Percentiles rank a stretch among this genome's conserved stretches.
These are phyloP conservation scores for Berberis thunbergii DNA, from an alignment of 164 flowering plant species.

Conservation along the genomic window DNA sequence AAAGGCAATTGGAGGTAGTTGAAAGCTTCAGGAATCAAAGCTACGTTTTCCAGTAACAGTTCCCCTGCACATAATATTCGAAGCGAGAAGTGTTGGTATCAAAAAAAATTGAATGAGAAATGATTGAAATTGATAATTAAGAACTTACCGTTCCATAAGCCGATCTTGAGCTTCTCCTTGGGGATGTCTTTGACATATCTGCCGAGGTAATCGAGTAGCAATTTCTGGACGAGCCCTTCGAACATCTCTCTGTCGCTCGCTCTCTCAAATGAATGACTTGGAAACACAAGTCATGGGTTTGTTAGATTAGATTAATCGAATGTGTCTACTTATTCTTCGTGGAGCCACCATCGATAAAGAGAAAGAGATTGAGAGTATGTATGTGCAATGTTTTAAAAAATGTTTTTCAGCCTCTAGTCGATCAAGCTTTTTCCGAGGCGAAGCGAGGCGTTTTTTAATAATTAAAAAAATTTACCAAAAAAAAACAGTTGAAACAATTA, in stretches of 20 bases:
- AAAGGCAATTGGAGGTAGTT: conserved; percentile 86
- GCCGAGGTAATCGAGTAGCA: conserved; percentile 65
- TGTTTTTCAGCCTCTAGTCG: too few species aligned
- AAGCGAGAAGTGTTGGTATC: background rate
- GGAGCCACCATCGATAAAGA: too few species aligned
- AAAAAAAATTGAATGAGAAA: background rate
- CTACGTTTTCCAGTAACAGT: conserved; percentile 69
- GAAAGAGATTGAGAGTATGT: too few species aligned
- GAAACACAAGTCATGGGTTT: too few species aligned
- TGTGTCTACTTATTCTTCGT: too few species aligned
- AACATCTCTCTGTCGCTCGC: conserved; percentile 27
- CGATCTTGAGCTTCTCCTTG: conserved; percentile 77
- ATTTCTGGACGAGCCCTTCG: conserved; percentile 64
- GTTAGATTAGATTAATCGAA: too few species aligned
- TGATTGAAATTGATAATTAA: background rate
- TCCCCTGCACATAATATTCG: conserved; percentile 41
- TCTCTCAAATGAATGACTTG: too few species aligned
- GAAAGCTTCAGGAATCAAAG: conserved; percentile 84
- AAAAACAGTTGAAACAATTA: too few species aligned
- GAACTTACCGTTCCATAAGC: conserved; percentile 57
- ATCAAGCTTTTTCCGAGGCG: too few species aligned
- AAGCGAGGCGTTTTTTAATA: too few species aligned
- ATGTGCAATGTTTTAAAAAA: too few species aligned
- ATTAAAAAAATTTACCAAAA: too few species aligned
- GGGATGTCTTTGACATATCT: conserved; percentile 69